Base-by-base conservation (phyloP, 2,329 filamentous ascomycete genomes). In the Elsinoe australis region DNA sequence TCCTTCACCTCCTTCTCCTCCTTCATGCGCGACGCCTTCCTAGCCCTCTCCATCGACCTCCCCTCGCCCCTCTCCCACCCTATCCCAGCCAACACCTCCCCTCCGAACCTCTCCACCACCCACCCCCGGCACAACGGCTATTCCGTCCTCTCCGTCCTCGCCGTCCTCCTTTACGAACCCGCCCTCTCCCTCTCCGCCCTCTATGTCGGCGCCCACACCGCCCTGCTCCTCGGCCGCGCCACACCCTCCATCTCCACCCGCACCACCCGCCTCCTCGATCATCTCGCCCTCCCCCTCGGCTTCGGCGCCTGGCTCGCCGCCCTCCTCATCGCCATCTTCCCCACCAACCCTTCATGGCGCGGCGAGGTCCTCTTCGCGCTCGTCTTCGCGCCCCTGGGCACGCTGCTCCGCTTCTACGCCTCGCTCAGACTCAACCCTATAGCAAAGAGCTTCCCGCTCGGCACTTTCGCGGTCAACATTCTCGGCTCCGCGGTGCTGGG, bases 1-100 rank as follows among this genome's bases (percentile, higher is more conserved):
- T 89, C 85, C 55, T 86, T 92, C 59, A 95, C 89, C 0, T 89
- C 84, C 7, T 95, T 95, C 65, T 94, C 88, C 0, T 80, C 82
- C 15, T 94, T 94, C 61, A 81, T 89, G 38, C 76, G 85, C 5
- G 89, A 94, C 58, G 67, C 75, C 10, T 94, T 94, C 61, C 74
- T 94, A 17, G 83, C 86, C 0, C 67, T 94, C 14, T 82, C 85
- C 3, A 92, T 95, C 60, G 75, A 83, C 54, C 67, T 94, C 8
- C 71, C 76, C 0, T 68, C 72, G 1, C 75, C 78, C 0, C 66
- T 71, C 56, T 59, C 64, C 47, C 62, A 72, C 54, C 52, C 66
- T 2, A 51, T 57, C 10, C 29, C 51, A 2, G 46, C 58, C 0
- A 52, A 50, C n/a, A 46, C 46, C 1, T 38, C 52, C 2, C 28